Evolutionary conservation across 257 asterid genomes (phyloP).

Genomic region (Galeopsis tetrahit): DNA sequence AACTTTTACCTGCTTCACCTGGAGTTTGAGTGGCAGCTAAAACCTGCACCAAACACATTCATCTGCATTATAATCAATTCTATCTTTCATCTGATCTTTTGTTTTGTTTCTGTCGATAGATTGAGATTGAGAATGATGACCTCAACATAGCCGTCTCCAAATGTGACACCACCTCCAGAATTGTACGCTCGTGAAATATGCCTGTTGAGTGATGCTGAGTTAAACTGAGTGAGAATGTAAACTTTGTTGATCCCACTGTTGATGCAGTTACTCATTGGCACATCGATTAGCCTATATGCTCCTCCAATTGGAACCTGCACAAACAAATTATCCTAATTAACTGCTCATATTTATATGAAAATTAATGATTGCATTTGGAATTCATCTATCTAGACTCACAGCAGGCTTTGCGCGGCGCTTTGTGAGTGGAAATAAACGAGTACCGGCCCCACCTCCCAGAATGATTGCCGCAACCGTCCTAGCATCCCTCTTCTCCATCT

Average conservation of each 20-base stretch:
- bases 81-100: constrained; percentile 1
- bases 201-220: constrained; percentile 96
- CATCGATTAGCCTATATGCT: constrained; percentile 92
- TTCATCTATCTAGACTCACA: constrained; percentile 48
- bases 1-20: constrained; percentile 82
- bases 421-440: constrained; percentile 93
- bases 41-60: constrained; percentile 54
- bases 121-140: constrained; percentile 36
- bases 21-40: constrained; percentile 98
- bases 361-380: neutral
- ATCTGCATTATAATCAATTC: constrained; percentile 15
- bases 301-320: constrained; percentile 96
- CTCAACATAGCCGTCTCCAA: constrained; percentile 97
- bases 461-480: constrained; percentile 86
- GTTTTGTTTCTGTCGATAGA: neutral
- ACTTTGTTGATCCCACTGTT: constrained; percentile 96
- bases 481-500: constrained; percentile 72
- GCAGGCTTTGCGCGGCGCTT: constrained; percentile 98
- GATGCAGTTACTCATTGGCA: constrained; percentile 99
- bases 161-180: constrained; percentile 69
- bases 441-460: constrained; percentile 99
- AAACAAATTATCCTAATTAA: constrained; percentile 17
- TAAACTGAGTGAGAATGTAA: constrained; percentile 93
- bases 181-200: constrained; percentile 91
- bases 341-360: constrained; percentile 2